Evolutionary conservation across 2,329 filamentous ascomycete species (phyloP), one percentile per base, ranked within the genome.

Genomic region (Chlorencoelia australis): DNA sequence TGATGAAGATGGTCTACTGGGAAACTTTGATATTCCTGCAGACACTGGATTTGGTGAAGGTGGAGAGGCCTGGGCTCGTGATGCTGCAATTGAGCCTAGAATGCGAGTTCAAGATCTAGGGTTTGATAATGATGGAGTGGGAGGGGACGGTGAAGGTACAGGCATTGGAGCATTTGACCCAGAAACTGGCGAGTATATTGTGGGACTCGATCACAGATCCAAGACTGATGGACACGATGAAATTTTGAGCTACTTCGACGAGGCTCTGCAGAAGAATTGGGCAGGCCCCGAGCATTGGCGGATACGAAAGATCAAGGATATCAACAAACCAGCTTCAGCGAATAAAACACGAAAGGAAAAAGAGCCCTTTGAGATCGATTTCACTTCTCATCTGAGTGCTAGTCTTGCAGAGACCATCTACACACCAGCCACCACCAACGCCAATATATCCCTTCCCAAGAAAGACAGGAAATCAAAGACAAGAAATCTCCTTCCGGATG

Each of bases 281-380:
- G 81, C 82, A 5, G 93, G 87, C 32, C 89, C 91, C n/a, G 91
- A 96, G 58, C 91, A 98, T 61, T 98, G 91, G 91, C 81, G 89
- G 48, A 96, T 98, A 55, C 75, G 84, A 44, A 86, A 87, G 55
- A 91, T 98, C 59, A 96, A 96, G 54, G 76, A 80, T 46, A 64
- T 69, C 53, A 71, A 68, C 51, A 87, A 88, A 59, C 69, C 75
- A 6, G 65, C 71, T 7, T 67, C 73, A 10, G 64, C 51, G 51
- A 72, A 59, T 53, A 79, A 73, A 45, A 75, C 79, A 51, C 75
- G 87, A 45, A 96, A 95, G 60, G 91, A 96, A 59, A 98, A 95
- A 61, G 89, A 95, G 55, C 82, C 84, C 0, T 98, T 98, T 55
- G 82, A 91, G 54, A 94, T 98, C 44, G 82, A 96, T 59, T 98